Evolutionary conservation across 2,329 filamentous ascomycete genomes (phyloP), one percentile per base, ranked within the genome.

Genomic region (Gaeumannomyces tritici): DNA sequence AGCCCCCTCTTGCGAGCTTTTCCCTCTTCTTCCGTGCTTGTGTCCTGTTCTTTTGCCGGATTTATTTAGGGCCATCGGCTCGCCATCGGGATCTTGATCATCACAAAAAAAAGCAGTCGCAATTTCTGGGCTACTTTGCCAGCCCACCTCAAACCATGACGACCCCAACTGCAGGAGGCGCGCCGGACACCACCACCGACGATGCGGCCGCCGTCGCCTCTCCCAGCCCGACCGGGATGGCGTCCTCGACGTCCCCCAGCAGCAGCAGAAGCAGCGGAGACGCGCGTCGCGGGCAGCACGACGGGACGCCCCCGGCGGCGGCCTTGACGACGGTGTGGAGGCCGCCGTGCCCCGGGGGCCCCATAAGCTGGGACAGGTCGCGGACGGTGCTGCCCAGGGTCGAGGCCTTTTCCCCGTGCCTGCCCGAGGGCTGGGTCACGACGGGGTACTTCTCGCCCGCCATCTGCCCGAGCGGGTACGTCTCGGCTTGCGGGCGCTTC

Each of bases 391-490:
- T 18, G 57, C 42, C 57, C 11, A n/a, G 11, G 9, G 21, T 24
- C 42, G 42, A 51, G 42, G 42, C 42, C 1, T 51, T n/a, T n/a
- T 56, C 28, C 26, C 55, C 24, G 55, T 29, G 55, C 26, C 26
- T 29, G 21, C 42, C 42, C 9, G 42, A 28, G 11, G 3, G 31
- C 31, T 35, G 15, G 72, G 70, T 29, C 31, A n/a, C 59, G 24
- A 28, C 59, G 2, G 47, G 66, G 4, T 72, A 73, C 65, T 75
- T 73, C 65, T 75, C 73, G 13, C 73, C 73, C 0, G 73, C 71
- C 35, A 72, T 75, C 57, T 75, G 73, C 59, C 73, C 73, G 0
- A 66, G 64, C 33, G 73, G 72, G 4, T 75, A 75, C 63, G 64
- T 63, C 27, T 69, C 70, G 24, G 73, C 71, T 3, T 67, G 69